These are phyloP conservation scores for Colletotrichum echinochloae DNA, from an alignment of 2,329 filamentous ascomycete genomes.

Conservation along the genomic window DNA sequence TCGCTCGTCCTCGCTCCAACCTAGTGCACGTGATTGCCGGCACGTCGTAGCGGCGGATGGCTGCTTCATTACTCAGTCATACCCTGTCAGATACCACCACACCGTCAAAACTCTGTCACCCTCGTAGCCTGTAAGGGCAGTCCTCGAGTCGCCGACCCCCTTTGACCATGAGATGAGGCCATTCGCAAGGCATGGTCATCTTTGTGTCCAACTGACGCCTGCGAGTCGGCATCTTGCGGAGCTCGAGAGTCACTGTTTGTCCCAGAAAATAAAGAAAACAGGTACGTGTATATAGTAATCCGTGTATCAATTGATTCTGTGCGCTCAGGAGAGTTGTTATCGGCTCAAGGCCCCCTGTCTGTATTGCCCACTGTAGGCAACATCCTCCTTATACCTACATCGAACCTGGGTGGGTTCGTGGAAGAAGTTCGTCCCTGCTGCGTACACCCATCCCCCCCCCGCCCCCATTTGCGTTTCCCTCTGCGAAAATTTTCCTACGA, in stretches of 20 bases:
- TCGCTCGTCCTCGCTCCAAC: background rate
- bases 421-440: background rate
- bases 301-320: background rate
- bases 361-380: background rate
- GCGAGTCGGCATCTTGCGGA: background rate
- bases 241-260: background rate
- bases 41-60: background rate
- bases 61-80: background rate
- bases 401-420: background rate
- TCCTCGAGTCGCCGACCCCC: slow-evolving; percentile 3
- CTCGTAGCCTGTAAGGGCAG: background rate
- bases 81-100: background rate
- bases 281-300: background rate
- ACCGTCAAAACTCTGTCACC: slow-evolving; percentile 12
- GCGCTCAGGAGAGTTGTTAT: background rate
- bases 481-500: background rate
- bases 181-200: slow-evolving; percentile 12
- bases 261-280: no score
- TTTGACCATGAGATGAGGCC: slow-evolving; percentile 6
- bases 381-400: no score
- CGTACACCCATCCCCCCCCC: no score
- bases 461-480: background rate
- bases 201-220: background rate
- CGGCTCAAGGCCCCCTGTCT: background rate
- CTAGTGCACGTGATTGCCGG: background rate